A percentile compares a stretch with the other conserved stretches of the same genome.
These are phyloP conservation scores for Pouteria campechiana DNA, from an alignment of 179 eudicot genomes.

Conservation along the genomic window DNA sequence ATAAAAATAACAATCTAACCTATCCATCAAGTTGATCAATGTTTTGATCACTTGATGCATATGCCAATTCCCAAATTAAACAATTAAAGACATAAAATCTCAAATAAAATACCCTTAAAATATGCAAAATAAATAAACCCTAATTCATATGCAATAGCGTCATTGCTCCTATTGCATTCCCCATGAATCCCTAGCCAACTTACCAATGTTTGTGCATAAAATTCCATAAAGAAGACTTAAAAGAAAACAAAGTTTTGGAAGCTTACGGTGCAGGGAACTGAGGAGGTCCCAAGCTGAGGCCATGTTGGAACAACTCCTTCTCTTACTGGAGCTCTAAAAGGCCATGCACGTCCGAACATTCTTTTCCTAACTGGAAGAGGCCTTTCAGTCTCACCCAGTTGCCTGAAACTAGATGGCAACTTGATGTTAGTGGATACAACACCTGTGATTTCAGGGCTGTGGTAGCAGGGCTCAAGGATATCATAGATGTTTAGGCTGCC, in stretches of 20 bases:
- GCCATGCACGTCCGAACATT: constrained; percentile 99
- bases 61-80: no score
- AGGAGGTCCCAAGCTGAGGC: constrained; percentile 59
- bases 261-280: constrained; percentile 83
- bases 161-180: no score
- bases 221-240: background rate
- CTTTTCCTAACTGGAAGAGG: constrained; percentile 82
- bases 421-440: constrained; percentile 14
- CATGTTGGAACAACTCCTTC: constrained; percentile 83
- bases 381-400: constrained; percentile 70
- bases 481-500: constrained; percentile 59
- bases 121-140: no score
- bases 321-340: constrained; percentile 79
- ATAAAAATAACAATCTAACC: no score
- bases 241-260: background rate
- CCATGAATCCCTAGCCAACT: no score
- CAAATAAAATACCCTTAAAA: no score
- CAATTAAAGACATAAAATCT: no score
- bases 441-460: constrained; percentile 17
- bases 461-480: constrained; percentile 93
- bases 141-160: no score
- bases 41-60: no score
- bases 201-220: no score
- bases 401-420: constrained; percentile 68
- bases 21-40: no score